Evolutionary conservation across 495 filamentous ascomycete species (phyloP).

Genomic region (Terfezia boudieri): DNA sequence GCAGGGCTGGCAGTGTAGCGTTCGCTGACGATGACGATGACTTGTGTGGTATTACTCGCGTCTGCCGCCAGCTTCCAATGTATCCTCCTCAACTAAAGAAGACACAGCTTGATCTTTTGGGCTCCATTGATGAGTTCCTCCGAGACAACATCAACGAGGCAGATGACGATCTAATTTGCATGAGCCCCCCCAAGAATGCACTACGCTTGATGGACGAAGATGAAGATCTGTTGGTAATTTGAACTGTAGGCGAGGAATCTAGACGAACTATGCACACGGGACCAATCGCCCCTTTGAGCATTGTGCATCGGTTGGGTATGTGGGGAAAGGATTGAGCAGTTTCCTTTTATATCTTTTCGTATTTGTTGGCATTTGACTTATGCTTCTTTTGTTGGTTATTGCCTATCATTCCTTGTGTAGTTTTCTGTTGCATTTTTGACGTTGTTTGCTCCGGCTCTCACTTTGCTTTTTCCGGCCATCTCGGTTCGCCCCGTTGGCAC

Average conservation of each 20-base stretch:
- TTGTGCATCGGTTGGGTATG: too few species aligned
- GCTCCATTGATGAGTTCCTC: not conserved
- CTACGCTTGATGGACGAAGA: not conserved
- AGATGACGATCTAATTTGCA: not conserved
- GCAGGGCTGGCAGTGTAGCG: not conserved
- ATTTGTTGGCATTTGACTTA: too few species aligned
- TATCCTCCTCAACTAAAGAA: not conserved
- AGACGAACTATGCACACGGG: too few species aligned
- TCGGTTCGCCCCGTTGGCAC: too few species aligned
- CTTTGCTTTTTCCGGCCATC: too few species aligned
- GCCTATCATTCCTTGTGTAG: too few species aligned
- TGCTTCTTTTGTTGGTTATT: too few species aligned
- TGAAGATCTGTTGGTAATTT: not conserved
- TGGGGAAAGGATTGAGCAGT: too few species aligned
- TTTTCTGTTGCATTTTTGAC: too few species aligned
- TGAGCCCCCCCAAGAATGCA: not conserved
- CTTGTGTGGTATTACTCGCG: not conserved
- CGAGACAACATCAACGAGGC: not conserved
- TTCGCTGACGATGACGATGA: not conserved
- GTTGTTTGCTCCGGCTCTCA: too few species aligned
- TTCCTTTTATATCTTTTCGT: too few species aligned
- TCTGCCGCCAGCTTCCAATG: not conserved
- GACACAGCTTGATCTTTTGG: not conserved
- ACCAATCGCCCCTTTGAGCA: too few species aligned
- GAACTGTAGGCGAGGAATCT: not conserved